Evolutionary conservation across 768 basidiomycete species (phyloP).

Genomic region (Lactifluus volemus): DNA sequence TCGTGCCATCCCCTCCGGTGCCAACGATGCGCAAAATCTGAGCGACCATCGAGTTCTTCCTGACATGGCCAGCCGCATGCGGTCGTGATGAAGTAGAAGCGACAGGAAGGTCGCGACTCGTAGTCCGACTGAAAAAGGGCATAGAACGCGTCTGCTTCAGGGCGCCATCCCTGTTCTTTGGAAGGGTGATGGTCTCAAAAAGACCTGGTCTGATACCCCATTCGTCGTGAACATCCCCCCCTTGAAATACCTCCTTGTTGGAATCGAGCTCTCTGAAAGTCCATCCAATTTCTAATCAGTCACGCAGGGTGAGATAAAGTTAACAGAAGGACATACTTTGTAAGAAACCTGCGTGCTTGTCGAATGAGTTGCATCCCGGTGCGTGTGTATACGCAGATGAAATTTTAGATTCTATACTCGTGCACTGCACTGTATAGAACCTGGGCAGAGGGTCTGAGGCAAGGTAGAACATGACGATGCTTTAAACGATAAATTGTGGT

Average conservation of each 20-base stretch:
- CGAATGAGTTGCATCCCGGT: conserved; percentile 3
- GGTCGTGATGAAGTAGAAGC: background rate
- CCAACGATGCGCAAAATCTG: background rate
- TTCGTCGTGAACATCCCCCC: background rate
- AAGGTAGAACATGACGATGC: background rate
- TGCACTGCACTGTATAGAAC: background rate
- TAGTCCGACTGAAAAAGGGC: background rate
- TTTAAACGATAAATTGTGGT: conserved; percentile 1
- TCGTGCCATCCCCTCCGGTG: background rate
- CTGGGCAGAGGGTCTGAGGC: background rate
- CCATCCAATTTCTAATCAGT: background rate
- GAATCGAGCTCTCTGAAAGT: background rate
- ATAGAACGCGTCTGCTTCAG: conserved; percentile 6
- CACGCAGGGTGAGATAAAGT: background rate
- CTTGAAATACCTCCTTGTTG: background rate
- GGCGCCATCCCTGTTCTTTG: background rate
- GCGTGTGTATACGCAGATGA: background rate
- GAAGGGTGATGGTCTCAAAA: background rate
- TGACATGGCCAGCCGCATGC: background rate
- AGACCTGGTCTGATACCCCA: conserved; percentile 1
- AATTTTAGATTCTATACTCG: background rate
- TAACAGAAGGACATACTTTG: background rate
- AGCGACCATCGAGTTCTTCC: conserved; percentile 7
- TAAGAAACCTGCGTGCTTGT: background rate
- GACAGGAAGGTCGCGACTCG: background rate